Conservation (phyloP, 768 basidiomycete species). For the Calvatia gigantea region DNA sequence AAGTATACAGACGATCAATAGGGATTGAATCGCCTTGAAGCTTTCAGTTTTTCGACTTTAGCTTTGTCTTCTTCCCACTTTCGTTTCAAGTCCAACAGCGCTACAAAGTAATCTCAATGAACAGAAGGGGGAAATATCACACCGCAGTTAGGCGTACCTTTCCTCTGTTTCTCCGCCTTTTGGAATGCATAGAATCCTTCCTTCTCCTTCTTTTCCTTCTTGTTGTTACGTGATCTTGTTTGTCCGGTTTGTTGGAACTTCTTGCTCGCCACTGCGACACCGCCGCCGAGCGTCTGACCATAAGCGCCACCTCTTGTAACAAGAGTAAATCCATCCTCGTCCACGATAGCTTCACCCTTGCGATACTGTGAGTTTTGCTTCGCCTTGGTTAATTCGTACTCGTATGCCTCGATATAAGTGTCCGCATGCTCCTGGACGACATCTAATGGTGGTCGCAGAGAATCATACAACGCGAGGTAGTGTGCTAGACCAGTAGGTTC, state of each 20-base stretch:
- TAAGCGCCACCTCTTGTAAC: constrained; percentile 92
- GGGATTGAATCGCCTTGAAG: constrained; percentile 80
- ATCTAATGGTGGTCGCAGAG: constrained; percentile 75
- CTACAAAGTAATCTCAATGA: constrained; percentile 31
- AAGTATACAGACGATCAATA: constrained; percentile 44
- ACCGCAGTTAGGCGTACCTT: constrained; percentile 48
- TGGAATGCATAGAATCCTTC: constrained; percentile 88
- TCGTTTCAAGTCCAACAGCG: constrained; percentile 67
- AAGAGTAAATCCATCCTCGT: constrained; percentile 93
- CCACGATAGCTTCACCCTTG: constrained; percentile 86
- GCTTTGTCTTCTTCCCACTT: constrained; percentile 90
- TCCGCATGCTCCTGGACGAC: constrained; percentile 77
- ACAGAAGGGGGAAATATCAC: constrained; percentile 4
- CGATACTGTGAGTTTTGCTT: constrained; percentile 63
- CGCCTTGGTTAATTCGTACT: constrained; percentile 61
- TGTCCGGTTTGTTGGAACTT: constrained; percentile 59
- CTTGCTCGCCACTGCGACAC: constrained; percentile 61
- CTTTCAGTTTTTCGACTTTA: constrained; percentile 76
- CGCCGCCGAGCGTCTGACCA: constrained; percentile 84
- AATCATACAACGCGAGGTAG: constrained; percentile 59
- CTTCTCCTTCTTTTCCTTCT: constrained; percentile 63
- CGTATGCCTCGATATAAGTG: constrained; percentile 71
- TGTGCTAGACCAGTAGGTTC: constrained; percentile 70
- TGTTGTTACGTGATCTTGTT: constrained; percentile 38
- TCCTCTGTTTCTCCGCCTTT: constrained; percentile 82